Evolutionary conservation across 1,139 yeast species (phyloP).

Genomic region (Yamadazyma triangularis): DNA sequence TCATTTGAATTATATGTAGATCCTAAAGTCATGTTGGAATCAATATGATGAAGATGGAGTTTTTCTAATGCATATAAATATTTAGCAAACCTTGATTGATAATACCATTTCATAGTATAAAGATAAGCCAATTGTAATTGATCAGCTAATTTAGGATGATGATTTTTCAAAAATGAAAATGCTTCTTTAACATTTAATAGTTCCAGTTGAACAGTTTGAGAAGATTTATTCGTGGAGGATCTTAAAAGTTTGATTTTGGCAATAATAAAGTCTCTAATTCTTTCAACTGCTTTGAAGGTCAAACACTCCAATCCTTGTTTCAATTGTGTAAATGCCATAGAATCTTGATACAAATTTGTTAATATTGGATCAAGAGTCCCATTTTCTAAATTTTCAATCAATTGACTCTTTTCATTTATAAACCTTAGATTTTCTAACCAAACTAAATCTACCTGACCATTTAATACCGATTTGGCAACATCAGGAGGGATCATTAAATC

Average conservation of each 20-base stretch:
- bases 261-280: conserved; percentile 69
- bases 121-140: conserved; percentile 78
- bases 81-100: conserved; percentile 70
- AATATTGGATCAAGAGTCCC: conserved; percentile 9
- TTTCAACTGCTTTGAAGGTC: conserved; percentile 56
- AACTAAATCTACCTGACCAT: conserved; percentile 40
- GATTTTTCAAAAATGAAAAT: conserved; percentile 50
- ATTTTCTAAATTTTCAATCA: conserved; percentile 28
- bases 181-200: conserved; percentile 59
- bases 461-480: conserved; percentile 43
- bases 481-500: conserved; percentile 75
- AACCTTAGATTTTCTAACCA: conserved; percentile 64
- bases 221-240: conserved; percentile 38
- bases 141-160: conserved; percentile 62
- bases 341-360: conserved; percentile 22
- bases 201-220: conserved; percentile 71
- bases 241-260: conserved; percentile 61
- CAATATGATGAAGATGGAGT: conserved; percentile 49
- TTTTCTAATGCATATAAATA: conserved; percentile 74
- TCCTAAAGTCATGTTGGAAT: conserved; percentile 51
- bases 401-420: conserved; percentile 51
- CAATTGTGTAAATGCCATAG: conserved; percentile 31
- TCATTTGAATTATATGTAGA: conserved; percentile 11
- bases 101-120: conserved; percentile 92
- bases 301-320: conserved; percentile 37